phyloP scores from a whole-genome alignment of 2,329 filamentous ascomycete species.

The Zymoseptoria ardabiliae region DNA sequence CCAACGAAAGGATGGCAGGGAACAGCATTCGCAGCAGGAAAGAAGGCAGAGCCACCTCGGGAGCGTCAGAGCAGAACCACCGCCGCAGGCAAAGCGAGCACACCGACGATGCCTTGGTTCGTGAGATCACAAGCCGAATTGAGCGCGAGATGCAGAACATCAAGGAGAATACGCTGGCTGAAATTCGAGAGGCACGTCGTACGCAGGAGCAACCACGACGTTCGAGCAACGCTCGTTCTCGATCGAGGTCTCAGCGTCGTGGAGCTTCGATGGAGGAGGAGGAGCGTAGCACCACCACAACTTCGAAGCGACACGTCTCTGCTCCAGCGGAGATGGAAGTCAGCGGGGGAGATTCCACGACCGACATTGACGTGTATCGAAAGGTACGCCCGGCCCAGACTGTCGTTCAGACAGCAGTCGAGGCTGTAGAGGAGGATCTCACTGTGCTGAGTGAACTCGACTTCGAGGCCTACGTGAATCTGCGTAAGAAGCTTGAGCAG shows the following conservation, averaged over 20 bases:
- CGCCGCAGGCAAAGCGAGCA: conserved; percentile 2
- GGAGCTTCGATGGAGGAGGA: neutral
- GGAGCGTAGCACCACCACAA: conserved; percentile 1
- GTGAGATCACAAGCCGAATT: conserved; percentile 19
- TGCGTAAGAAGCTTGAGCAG: conserved; percentile 50
- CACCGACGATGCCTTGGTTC: conserved; percentile 15
- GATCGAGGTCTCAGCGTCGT: conserved; percentile 17
- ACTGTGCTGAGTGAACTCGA: conserved; percentile 51
- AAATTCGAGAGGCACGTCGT: conserved; percentile 4
- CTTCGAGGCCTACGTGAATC: conserved; percentile 44
- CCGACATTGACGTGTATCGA: conserved; percentile 12
- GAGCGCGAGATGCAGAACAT: conserved; percentile 25
- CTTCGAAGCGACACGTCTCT: conserved; percentile 10
- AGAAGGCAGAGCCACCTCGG: neutral
- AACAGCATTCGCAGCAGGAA: conserved; percentile 1
- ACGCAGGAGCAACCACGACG: neutral
- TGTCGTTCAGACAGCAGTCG: neutral
- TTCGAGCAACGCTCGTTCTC: neutral
- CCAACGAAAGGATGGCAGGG: neutral
- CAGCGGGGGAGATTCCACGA: conserved; percentile 20
- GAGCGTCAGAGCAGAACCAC: neutral
- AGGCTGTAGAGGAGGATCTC: conserved; percentile 30
- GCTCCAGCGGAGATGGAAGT: conserved; percentile 14
- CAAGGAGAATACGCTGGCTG: conserved; percentile 9
- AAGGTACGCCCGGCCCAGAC: conserved; percentile 8